Base-by-base conservation (phyloP, 2,329 filamentous ascomycete species). In the Colletotrichum plurivorum region DNA sequence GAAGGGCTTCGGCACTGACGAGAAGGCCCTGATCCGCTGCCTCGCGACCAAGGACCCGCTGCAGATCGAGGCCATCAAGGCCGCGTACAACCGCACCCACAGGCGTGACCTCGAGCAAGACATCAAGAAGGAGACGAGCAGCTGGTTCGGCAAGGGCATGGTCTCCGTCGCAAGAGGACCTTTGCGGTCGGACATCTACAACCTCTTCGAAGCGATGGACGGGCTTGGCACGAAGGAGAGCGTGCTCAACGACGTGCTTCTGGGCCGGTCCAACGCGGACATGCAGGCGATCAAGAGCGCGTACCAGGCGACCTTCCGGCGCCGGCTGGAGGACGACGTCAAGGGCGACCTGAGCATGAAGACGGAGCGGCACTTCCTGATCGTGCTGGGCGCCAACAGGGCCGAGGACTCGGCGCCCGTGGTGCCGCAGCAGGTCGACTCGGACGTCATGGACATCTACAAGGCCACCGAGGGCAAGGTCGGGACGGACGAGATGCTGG, bases 1-100 rank as follows among this genome's bases (percentile, higher is more conserved):
- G 94, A 97, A 97, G 80, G 94, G 94, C 0, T 93, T 97, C 71
- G 95, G 95, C 41, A 98, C 95, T 0, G 90, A 98, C 75, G 95
- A 98, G 79, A 92, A 90, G 75, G 80, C 87, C 0, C 83, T 98
- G 16, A 95, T 97, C 71, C 83, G 84, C 2, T 83, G 91, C 3
- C 83, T 98, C 9, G 83, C 92, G 3, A 88, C 86, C 73, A 91
- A 94, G 71, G 93, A 97, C 72, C 92, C 95, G 1, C 83, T 94
- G 5, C 93, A 97, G 78, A 87, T 96, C 71, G 88, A 91, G 55
- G 84, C 88, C 9, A 84, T 97, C 59, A 89, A 90, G 65, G 78
- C 85, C 8, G 87, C 92, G 3, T 98, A 92, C 82, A 83, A 89
- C 56, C 82, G 89, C 67, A 82, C 85, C 71, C 87, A 92, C 80